Evolutionary conservation across 352 stramenopile species (phyloP).

Genomic region (Thalassiosira exigua): DNA sequence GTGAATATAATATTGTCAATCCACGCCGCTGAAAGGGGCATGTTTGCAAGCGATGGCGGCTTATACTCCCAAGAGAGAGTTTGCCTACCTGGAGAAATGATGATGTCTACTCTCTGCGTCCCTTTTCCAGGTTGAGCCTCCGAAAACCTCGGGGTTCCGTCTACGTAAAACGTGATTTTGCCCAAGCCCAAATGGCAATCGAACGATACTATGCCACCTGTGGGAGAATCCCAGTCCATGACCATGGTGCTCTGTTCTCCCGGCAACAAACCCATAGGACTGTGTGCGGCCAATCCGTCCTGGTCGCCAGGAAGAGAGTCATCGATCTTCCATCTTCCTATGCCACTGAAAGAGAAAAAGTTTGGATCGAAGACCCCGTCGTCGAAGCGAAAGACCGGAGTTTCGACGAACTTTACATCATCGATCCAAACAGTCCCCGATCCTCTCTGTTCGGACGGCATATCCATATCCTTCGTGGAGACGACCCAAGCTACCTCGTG

Average conservation of each 20-base stretch:
- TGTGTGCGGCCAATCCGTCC: constrained; percentile 19
- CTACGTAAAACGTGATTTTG: constrained; percentile 21
- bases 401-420: constrained; percentile 9
- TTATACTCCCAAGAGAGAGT: constrained; percentile 25
- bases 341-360: constrained; percentile 12
- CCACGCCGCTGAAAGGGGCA: constrained; percentile 30
- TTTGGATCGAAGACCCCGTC: constrained; percentile 10
- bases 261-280: constrained; percentile 26
- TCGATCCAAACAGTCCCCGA: constrained; percentile 23
- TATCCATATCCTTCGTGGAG: neutral
- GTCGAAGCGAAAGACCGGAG: constrained; percentile 9
- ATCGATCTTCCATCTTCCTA: constrained; percentile 32
- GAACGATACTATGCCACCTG: constrained; percentile 5
- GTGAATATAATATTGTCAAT: constrained; percentile 18
- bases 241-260: constrained; percentile 18
- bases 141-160: neutral
- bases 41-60: constrained; percentile 11
- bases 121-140: neutral
- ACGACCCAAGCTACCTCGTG: constrained; percentile 22
- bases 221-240: neutral
- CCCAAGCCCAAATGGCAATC: constrained; percentile 14
- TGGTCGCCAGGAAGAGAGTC: constrained; percentile 7
- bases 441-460: neutral
- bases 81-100: constrained; percentile 9
- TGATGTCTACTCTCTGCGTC: neutral